Evolutionary conservation across 495 filamentous ascomycete species (phyloP), one percentile per base, ranked within the genome.

Genomic region (Monascus purpureus): DNA sequence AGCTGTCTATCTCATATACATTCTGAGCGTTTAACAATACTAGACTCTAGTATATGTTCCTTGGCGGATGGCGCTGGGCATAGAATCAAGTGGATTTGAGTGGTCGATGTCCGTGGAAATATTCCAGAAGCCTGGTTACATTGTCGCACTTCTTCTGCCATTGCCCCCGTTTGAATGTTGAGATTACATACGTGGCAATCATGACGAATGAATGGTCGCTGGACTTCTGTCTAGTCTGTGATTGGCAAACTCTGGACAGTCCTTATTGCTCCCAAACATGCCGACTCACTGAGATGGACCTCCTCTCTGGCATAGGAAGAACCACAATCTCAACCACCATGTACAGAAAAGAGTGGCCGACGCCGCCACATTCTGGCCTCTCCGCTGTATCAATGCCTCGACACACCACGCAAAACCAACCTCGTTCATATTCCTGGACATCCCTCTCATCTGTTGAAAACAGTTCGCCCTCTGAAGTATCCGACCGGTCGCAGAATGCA

Each of bases 191-290:
- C 35, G 15, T 20, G 19, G 67, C 70, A 62, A 65, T 62, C 44
- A 77, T 76, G 63, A 71, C 80, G 42, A 77, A 82, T 51, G 75
- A 76, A 40, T 95, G 88, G 85, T 84, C 79, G 40, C 80, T 75
- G 41, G 83, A 94, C 55, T 93, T 82, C 71, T 96, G 88, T 63
- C 75, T 96, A 37, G 76, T 77, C 65, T 96, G 88, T 67, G 88
- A 95, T 57, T 74, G 75, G 53, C 82, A 93, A 57, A 90, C 79
- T 35, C 45, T 63, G 13, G 80, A 79, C 38, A 73, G 70, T 44
- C 65, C 73, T 16, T 96, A 94, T 61, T 96, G 88, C 73, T 93
- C 85, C 16, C 86, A 96, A 62, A 73, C 80, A 15, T 96, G 88
- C 65, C 73, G 84, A 25, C 65, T 95, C 27, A 80, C 82, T 32